phyloP scores from a whole-genome alignment of 345 rosid genomes.

The Lenwebbia sp. region DNA sequence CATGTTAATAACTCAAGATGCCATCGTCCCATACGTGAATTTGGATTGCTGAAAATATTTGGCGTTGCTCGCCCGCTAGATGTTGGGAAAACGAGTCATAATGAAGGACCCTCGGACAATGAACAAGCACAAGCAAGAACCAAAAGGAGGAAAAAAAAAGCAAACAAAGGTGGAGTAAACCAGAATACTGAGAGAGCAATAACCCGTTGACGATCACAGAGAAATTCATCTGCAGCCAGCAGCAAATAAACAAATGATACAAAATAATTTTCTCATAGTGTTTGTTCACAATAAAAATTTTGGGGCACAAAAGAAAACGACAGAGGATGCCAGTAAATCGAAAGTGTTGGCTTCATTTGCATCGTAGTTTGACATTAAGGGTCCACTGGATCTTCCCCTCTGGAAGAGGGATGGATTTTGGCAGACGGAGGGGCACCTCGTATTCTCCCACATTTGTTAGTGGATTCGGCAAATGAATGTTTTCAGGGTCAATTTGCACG shows the following conservation, averaged over 20 bases:
- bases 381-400: constrained; percentile 74
- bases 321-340: background rate
- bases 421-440: constrained; percentile 65
- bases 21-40: no score
- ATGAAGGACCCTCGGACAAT: no score
- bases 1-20: no score
- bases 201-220: background rate
- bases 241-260: background rate
- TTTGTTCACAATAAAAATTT: background rate
- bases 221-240: background rate
- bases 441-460: constrained; percentile 64
- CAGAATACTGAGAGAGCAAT: background rate
- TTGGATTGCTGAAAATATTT: no score
- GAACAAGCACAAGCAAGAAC: no score
- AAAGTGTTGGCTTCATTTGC: constrained; percentile 23
- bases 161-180: no score
- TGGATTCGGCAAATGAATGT: constrained; percentile 47
- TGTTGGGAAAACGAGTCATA: no score
- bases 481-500: constrained; percentile 67
- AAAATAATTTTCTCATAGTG: background rate
- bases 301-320: background rate
- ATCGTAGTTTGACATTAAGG: constrained; percentile 69
- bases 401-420: constrained; percentile 71
- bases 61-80: no score
- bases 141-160: no score